These are phyloP conservation scores for Stephanodiscus triporus DNA, from an alignment of 108 stramenopile species.

Conservation along the genomic window DNA sequence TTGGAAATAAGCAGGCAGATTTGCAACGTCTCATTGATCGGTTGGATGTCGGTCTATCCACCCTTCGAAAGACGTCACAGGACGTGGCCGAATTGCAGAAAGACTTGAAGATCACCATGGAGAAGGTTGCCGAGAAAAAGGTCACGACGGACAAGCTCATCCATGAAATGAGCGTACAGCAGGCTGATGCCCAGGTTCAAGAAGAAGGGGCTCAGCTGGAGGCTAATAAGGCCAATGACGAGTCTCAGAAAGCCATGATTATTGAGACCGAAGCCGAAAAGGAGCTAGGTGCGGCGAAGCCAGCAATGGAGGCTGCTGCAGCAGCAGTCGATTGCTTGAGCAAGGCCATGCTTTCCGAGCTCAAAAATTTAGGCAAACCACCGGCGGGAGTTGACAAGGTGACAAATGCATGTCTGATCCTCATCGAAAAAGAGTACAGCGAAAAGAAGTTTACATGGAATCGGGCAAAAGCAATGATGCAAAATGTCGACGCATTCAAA, in stretches of 20 bases:
- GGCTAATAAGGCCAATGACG: conserved; percentile 72
- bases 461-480: conserved; percentile 91
- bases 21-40: conserved; percentile 80
- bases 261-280: conserved; percentile 82
- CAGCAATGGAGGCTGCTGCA: conserved; percentile 88
- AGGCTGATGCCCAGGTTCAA: conserved; percentile 82
- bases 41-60: conserved; percentile 88
- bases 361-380: conserved; percentile 81
- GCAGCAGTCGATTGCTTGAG: conserved; percentile 85
- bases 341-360: conserved; percentile 88
- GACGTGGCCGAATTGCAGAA: conserved; percentile 88
- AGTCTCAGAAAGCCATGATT: conserved; percentile 68
- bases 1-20: conserved; percentile 75
- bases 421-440: conserved; percentile 88
- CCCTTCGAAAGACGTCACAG: conserved; percentile 79
- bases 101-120: conserved; percentile 84
- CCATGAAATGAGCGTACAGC: conserved; percentile 80
- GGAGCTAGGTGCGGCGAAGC: conserved; percentile 87
- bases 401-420: conserved; percentile 81
- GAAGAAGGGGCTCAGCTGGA: conserved; percentile 78
- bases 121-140: conserved; percentile 88
- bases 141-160: conserved; percentile 81
- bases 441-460: conserved; percentile 80
- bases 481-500: conserved; percentile 84
- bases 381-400: conserved; percentile 83